Evolutionary conservation across 495 filamentous ascomycete species (phyloP), one percentile per base, ranked within the genome.

Genomic region (Haplographium delicatum): DNA sequence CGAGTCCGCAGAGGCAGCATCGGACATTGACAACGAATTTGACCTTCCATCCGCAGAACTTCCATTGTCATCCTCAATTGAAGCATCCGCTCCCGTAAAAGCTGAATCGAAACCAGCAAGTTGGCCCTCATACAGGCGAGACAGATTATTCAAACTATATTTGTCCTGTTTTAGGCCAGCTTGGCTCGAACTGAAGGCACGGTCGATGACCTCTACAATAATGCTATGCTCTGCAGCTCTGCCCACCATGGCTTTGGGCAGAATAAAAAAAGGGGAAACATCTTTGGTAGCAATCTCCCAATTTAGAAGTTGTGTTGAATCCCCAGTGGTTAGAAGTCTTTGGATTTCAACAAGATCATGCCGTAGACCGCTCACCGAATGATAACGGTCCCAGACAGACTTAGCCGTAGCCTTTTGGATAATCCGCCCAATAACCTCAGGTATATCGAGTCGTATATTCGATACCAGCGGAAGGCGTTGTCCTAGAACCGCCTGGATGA

Each of bases 391-490:
- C 45, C 79, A 78, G 10, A 90, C 83, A 24, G 81, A 81, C 59
- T 91, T 94, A 44, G 86, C 79, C 0, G 89, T 91, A 81, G 91
- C 93, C 62, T 88, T 91, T 56, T 89, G 84, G 31, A 95, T 85
- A 8, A 95, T 85, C 2, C 75, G 73, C 2, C 83, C 86, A 19
- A 95, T 70, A 24, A 81, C 83, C 44, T 91, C 87, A 0, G 89
- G 89, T 2, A 94, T 67, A 58, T 95, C 89, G 57, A 85, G 74
- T 22, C 89, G 75, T 44, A 86, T 80, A 26, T 74, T 73, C 1
- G 86, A 85, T 13, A 91, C 78, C 23, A 79, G 80, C 0, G 85
- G 82, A 53, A 94, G 76, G 58, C 86, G 82, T 41, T 82, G 81
- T 35, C 78, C 80, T 0, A 95, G 72, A 4, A 95, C 88, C 56